Evolutionary conservation across 345 rosid genomes (phyloP), one percentile per base, ranked within the genome.

Genomic region (Lepidium sativum): DNA sequence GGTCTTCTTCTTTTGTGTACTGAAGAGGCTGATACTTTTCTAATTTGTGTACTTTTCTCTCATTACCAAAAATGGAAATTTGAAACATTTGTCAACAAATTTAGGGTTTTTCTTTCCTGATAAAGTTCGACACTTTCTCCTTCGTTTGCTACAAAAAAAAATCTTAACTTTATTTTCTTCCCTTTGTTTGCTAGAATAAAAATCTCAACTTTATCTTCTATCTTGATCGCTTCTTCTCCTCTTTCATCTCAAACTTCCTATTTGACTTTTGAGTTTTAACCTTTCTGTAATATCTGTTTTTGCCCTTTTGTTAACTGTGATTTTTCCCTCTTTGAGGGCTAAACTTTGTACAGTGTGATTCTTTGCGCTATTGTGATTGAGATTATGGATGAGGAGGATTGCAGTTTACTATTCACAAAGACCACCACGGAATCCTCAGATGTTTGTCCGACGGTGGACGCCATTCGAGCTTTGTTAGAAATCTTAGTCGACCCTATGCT

Each of bases 401-500:
- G 35, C n/a, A 25, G 1, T 62, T 34, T 56, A 47, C 41, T 39
- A 10, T 21, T 47, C 39, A 4, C 38, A 3, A 59, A 63, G 68
- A 53, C 53, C 25, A 34, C 56, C 25, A 52, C 80, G 82, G 69
- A 60, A 58, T 47, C 41, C 2, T 70, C 66, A 20, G 69, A 79
- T 64, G 68, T 63, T 17, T 92, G 91, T 75, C 82, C 84, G 4
- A 77, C 82, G 2, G 95, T 88, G 66, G 98, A 92, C 56, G 83
- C 92, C 39, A 41, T 88, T 70, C 40, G 55, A 68, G 78, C 73
- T 65, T 66, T 92, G 42, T 61, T 88, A 17, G 87, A 80, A 9
- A 67, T 29, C 64, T 74, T 92, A 68, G 90, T 88, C 54, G 96
- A 86, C 60, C 96, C 97, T 65, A 6, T 77, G 60, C 81, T 92